Base-by-base conservation (phyloP, 2,329 filamentous ascomycete genomes). In the Aspergillus tanneri region DNA sequence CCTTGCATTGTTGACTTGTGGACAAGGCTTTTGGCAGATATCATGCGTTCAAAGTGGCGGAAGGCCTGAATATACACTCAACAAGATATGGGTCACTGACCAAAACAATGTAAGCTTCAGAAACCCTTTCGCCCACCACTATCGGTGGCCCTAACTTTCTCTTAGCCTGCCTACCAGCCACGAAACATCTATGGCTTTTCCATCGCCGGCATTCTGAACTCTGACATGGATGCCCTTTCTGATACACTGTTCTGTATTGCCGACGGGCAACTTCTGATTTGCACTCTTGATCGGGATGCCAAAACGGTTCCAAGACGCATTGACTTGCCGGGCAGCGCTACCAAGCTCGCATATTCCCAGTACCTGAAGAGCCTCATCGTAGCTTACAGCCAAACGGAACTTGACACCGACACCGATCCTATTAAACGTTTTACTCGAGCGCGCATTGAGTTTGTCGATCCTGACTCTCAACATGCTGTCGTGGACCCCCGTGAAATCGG, bases 351-450 rank as follows among this genome's bases (percentile, higher is more conserved):
- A 8, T 79, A 78, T 58, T 74, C 77, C 8, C 59, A 66, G 10
- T 64, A 68, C 41, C 60, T 78, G 8, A 67, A 70, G 10, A 73
- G 72, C 50, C 66, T 83, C 22, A 71, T 82, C 24, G 73, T 79
- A 10, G 76, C 76, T 18, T 78, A 72, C 50, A 66, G 60, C 28
- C 56, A 56, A 16, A 59, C 56, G 3, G 59, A 64, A 37, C 49
- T 56, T 5, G 59, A 66, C 19, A 52, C 57, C 5, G 61, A 61
- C 5, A 41, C 56, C 25, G 55, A 59, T 21, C 64, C 65, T 11
- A 61, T 66, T 44, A 62, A 59, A 30, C 62, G 64, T 19, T 66
- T 60, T 25, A 64, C 58, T 14, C 64, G 64, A 14, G 64, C 70
- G 24, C 63, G 58, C 35, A 57, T 73, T 21, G 68, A 69, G 21